phyloP scores from a whole-genome alignment of 805 yeast species.

The Lipomyces anomalus region DNA sequence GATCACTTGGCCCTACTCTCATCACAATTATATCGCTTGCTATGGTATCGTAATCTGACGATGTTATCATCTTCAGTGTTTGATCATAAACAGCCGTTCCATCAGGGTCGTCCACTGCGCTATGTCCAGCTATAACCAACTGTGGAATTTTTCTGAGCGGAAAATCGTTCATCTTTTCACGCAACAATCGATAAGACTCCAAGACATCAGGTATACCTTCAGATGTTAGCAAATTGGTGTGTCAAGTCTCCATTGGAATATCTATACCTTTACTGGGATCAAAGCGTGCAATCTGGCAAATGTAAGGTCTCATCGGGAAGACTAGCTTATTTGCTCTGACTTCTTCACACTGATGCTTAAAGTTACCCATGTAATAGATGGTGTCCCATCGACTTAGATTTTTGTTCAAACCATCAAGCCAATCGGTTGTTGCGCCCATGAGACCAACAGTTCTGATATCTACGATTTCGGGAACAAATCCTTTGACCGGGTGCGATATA shows the following conservation, averaged over 20 bases:
- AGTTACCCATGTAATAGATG: constrained; percentile 18
- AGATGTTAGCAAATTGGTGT: too few species aligned
- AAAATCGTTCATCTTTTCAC: constrained; percentile 18
- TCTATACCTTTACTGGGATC: constrained; percentile 25
- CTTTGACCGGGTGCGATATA: constrained; percentile 24
- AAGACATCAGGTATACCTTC: constrained; percentile 23
- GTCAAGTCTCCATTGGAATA: too few species aligned
- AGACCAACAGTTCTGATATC: constrained; percentile 15
- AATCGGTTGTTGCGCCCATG: constrained; percentile 23
- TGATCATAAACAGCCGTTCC: constrained; percentile 19
- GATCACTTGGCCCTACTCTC: constrained; percentile 23
- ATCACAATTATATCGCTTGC: constrained; percentile 18
- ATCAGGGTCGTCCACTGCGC: constrained; percentile 24
- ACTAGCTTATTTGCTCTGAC: constrained; percentile 19
- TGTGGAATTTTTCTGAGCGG: constrained; percentile 24
- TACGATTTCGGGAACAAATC: constrained; percentile 20
- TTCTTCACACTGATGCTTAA: constrained; percentile 19
- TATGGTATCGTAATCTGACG: constrained; percentile 10
- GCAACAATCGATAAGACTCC: constrained; percentile 18
- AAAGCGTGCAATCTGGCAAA: constrained; percentile 23
- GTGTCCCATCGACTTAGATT: constrained; percentile 20
- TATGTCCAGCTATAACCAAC: constrained; percentile 23
- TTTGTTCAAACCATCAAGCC: constrained; percentile 24
- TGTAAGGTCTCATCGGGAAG: constrained; percentile 22
- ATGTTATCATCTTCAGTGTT: constrained; percentile 9